Base-by-base conservation (phyloP, 768 basidiomycete genomes). In the Tulasnella sp. region DNA sequence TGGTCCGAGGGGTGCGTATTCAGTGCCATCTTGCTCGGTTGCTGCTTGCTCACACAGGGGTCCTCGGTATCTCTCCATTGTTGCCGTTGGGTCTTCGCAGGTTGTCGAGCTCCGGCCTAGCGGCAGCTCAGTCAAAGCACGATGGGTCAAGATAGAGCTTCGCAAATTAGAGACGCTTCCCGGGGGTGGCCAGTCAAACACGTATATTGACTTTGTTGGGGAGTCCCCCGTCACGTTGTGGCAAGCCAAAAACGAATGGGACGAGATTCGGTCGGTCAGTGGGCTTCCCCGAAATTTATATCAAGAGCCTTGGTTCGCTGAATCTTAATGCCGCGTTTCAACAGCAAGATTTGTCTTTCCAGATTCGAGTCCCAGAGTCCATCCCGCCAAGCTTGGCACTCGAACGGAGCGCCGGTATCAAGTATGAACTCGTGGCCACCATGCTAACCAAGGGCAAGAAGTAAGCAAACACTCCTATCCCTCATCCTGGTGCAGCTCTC, bases 91-190 rank as follows among this genome's bases (percentile, higher is more conserved):
- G 46, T 40, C 31, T 71, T 7, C 44, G 1, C 77, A 96, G 94
- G 92, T 94, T 27, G 89, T 98, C 75, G 96, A 98, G 85, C 89
- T 98, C 18, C 91, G 96, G 24, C 88, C 92, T 7, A 92, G 91
- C 0, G 82, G 82, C 2, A 89, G 91, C 81, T 92, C 93, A 21
- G 89, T 94, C 84, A 96, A 95, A 86, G 94, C 94, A 38, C 94
- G 95, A 85, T 97, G 94, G 92, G 92, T 98, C 36, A 91, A 92
- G 81, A 91, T 98, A 80, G 96, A 97, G 86, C 88, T 98, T 84
- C 91, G 94, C 82, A 96, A 96, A 87, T 90, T 97, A 62, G 97
- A 98, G 85, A 92, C 90, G 4, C 88, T 93, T 71, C 94, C 92
- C 1, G 91, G 91, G 31, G 93, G 91, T 34, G 91, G 92, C 21